Evolutionary conservation across 139 green algal genomes (phyloP).

Genomic region (Chlamydomonas asymmetrica): DNA sequence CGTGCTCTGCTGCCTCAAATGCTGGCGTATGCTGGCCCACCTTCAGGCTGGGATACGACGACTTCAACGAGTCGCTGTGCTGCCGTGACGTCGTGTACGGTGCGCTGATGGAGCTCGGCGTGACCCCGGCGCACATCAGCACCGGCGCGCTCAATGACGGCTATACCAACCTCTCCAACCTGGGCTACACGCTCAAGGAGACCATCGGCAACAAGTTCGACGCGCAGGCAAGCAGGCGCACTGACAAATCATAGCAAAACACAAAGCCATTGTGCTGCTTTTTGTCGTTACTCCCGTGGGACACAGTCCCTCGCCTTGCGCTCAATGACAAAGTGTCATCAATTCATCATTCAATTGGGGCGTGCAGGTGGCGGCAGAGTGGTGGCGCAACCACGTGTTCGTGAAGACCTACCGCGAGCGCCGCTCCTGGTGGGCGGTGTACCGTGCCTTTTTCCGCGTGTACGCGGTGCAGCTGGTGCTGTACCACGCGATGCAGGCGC

Average conservation of each 20-base stretch:
- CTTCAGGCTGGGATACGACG: constrained; percentile 66
- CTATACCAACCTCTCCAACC: constrained; percentile 11
- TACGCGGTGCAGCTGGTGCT: constrained; percentile 39
- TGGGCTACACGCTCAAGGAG: constrained; percentile 8
- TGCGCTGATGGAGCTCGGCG: constrained; percentile 29
- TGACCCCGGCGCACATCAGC: constrained; percentile 4
- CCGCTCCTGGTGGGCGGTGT: constrained; percentile 28
- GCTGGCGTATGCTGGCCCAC: neutral
- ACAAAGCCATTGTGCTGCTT: too few relatives aligned
- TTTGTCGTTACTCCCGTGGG: too few relatives aligned
- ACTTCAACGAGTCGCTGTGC: constrained; percentile 84
- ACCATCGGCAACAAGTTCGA: constrained; percentile 27
- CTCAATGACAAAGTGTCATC: too few relatives aligned
- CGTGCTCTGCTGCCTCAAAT: too few relatives aligned
- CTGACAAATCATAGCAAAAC: too few relatives aligned
- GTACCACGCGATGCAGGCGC: constrained; percentile 32
- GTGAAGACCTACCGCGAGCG: constrained; percentile 43
- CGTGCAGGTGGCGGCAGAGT: constrained; percentile 22
- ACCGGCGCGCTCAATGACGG: constrained; percentile 20
- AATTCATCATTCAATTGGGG: too few relatives aligned
- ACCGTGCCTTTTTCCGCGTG: constrained; percentile 36
- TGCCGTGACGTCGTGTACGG: constrained; percentile 19
- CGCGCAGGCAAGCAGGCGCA: neutral
- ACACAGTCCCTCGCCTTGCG: too few relatives aligned
- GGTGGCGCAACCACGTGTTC: constrained; percentile 34